Evolutionary conservation across 2,329 filamentous ascomycete genomes (phyloP), one percentile per base, ranked within the genome.

Genomic region (Phialophora chinensis): DNA sequence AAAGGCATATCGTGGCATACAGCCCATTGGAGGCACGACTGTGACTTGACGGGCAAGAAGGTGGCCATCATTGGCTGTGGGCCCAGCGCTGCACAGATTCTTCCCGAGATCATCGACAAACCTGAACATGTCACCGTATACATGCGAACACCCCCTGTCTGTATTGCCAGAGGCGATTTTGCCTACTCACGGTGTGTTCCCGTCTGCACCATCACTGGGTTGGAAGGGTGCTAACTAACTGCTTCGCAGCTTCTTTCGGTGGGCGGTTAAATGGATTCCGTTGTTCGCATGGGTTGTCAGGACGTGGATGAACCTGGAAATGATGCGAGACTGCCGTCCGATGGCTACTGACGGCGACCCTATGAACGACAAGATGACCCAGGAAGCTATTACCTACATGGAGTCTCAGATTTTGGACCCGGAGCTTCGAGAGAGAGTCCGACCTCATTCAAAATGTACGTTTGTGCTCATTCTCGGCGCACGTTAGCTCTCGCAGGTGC

Each of bases 41-140:
- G 14, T 20, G 53, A 56, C 53, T 14, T 56, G 29, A 56, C 29
- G 1, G 53, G 53, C 25, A 44, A 58, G 25, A 63, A 35, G 14
- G 60, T 66, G 20, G 64, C 31, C 23, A 59, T 66, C n/a, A 59
- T 66, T n/a, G 64, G 64, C 12, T 61, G 64, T 35, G 64, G 64
- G 5, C 60, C 58, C 10, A 66, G 64, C 44, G 64, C 64, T 4
- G 60, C 60, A 11, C 64, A 66, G 29, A 52, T 66, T 25, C 56
- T 66, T 23, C 64, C 64, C 10, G 53, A 62, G 56, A 67, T 63
- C 53, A 47, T 63, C 35, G 62, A 65, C 55, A 56, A 56, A 12
- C 53, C 53, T 3, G 29, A 62, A 62, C 50, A 62, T 42, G 27
- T 66, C n/a, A 66, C 64, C 10, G 58, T 65, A 0, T 66, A 66